phyloP scores from a whole-genome alignment of 176 grass and related monocot species.

The Cenchrus americanus region DNA sequence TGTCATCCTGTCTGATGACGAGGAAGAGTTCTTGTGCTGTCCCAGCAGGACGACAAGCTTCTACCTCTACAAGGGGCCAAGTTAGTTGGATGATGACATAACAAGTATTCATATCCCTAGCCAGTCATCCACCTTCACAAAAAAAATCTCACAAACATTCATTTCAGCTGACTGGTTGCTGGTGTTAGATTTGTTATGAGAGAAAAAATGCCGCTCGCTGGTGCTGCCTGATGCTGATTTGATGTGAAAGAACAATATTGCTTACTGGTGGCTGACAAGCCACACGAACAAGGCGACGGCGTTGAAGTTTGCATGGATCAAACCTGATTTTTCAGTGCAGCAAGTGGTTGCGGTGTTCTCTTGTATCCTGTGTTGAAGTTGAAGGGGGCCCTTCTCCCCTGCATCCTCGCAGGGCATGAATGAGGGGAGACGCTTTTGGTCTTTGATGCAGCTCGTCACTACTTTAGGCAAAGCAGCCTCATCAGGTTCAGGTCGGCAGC shows the following conservation, averaged over 20 bases:
- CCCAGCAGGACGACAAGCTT: background rate
- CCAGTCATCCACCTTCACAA: background rate
- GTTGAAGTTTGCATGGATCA: no score
- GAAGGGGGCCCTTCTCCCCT: background rate
- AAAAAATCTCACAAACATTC: background rate
- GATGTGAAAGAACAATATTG: no score
- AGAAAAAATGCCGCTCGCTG: no score
- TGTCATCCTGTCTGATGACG: background rate
- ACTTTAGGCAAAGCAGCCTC: conserved; percentile 45
- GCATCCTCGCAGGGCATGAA: conserved; percentile 9
- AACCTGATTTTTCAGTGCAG: background rate
- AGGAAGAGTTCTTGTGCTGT: background rate
- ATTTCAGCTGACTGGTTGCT: no score
- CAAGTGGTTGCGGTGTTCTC: no score
- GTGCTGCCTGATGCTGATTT: no score
- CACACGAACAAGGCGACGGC: no score
- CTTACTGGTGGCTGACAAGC: no score
- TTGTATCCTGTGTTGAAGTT: background rate
- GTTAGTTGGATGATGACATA: background rate
- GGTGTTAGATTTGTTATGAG: no score
- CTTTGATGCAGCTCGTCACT: background rate
- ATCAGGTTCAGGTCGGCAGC: background rate
- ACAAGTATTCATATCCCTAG: conserved; percentile 20
- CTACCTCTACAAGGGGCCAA: background rate
- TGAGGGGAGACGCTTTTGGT: conserved; percentile 11